A percentile compares a stretch with the other conserved stretches of the same genome.
Evolutionary conservation across 257 asterid species (phyloP).

Genomic region (Gardenia jasminoides): DNA sequence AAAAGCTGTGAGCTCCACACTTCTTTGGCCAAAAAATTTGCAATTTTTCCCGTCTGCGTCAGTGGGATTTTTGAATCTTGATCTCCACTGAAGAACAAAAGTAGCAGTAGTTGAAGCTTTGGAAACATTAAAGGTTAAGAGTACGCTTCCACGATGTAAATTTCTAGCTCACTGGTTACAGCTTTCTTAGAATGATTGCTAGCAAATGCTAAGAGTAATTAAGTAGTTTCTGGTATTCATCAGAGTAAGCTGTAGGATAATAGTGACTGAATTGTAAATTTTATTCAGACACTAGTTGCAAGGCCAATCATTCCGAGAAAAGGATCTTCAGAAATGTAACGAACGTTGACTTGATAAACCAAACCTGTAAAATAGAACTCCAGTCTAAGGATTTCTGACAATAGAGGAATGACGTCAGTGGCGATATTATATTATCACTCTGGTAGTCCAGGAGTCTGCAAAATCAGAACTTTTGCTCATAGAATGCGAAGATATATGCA

Average conservation of each 20-base stretch:
- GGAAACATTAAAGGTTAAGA: neutral
- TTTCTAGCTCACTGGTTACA: neutral
- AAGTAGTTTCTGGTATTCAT: neutral
- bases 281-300: neutral
- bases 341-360: neutral
- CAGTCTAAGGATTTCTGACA: slow-evolving; percentile 22
- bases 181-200: no score
- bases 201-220: neutral
- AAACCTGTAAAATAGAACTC: slow-evolving; percentile 32
- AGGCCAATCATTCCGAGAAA: neutral
- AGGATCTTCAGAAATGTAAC: neutral
- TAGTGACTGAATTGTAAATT: neutral
- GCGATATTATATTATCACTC: neutral
- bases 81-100: slow-evolving; percentile 23
- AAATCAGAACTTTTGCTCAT: neutral
- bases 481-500: neutral
- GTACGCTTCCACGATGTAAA: neutral
- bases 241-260: neutral
- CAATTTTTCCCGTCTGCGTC: slow-evolving; percentile 25
- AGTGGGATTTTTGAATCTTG: slow-evolving; percentile 32
- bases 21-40: slow-evolving; percentile 19
- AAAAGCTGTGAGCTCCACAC: slow-evolving; percentile 16
- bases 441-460: slow-evolving; percentile 19
- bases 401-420: slow-evolving; percentile 17
- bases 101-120: neutral